These are phyloP conservation scores for Favolaschia claudopus DNA, from an alignment of 768 basidiomycete genomes.

Conservation along the genomic window DNA sequence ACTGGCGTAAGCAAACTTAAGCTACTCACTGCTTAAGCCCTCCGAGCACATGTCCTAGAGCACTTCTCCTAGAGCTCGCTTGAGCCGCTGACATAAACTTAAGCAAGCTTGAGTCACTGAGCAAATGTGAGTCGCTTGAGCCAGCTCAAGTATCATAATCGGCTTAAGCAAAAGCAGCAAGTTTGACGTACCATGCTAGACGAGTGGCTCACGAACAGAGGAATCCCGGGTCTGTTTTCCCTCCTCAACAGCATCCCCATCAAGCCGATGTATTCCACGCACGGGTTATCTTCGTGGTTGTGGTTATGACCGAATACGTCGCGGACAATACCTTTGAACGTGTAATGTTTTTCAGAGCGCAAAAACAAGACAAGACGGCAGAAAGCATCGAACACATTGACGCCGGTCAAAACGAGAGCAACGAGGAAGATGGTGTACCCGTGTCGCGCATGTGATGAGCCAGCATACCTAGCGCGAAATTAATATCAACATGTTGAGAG, in stretches of 20 bases:
- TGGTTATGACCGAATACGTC: slow-evolving; percentile 57
- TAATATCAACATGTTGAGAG: no score
- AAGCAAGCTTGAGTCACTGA: no score
- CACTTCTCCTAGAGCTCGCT: no score
- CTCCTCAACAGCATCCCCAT: slow-evolving; percentile 64
- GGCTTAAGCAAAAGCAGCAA: no score
- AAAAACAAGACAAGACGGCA: slow-evolving; percentile 61
- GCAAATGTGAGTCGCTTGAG: no score
- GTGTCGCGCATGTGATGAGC: slow-evolving; percentile 12
- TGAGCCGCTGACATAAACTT: no score
- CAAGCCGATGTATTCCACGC: slow-evolving; percentile 67
- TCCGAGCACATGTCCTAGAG: no score
- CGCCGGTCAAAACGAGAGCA: slow-evolving; percentile 51
- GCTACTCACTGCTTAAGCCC: no score
- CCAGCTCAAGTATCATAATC: no score
- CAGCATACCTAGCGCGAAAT: slow-evolving; percentile 76
- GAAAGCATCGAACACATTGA: slow-evolving; percentile 62
- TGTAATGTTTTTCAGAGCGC: slow-evolving; percentile 49
- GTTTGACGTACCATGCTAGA: no score
- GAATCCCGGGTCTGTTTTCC: slow-evolving; percentile 44
- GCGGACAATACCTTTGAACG: slow-evolving; percentile 62
- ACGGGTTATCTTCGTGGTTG: slow-evolving; percentile 29
- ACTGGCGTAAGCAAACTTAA: no score
- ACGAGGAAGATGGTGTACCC: slow-evolving; percentile 52
- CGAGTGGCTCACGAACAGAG: no score